Evolutionary conservation across 2,329 filamentous ascomycete species (phyloP).

Genomic region (Tolypocladium pustulatum): DNA sequence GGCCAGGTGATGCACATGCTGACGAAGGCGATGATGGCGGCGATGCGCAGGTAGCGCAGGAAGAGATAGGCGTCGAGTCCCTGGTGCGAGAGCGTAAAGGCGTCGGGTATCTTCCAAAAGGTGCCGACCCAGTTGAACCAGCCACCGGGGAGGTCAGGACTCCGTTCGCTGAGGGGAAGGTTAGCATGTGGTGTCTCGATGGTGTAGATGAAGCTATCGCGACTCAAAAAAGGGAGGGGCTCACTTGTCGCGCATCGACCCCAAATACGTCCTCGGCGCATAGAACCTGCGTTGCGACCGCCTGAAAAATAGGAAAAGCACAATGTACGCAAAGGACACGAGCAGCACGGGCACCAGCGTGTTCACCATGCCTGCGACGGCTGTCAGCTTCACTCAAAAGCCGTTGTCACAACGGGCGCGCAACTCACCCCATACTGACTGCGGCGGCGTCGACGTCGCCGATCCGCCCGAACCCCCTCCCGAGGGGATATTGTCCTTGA

Average conservation of each 20-base stretch:
- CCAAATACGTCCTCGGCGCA: constrained; percentile 40
- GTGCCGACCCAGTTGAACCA: constrained; percentile 51
- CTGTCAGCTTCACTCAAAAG: background rate
- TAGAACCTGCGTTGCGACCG: constrained; percentile 42
- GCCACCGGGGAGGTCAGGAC: constrained; percentile 43
- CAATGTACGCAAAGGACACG: constrained; percentile 36
- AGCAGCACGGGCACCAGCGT: constrained; percentile 44
- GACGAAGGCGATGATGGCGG: constrained; percentile 67
- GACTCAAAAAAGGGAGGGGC: constrained; percentile 8
- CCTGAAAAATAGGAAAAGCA: constrained; percentile 39
- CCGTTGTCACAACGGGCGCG: background rate
- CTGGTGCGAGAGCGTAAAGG: constrained; percentile 74
- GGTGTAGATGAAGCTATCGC: background rate
- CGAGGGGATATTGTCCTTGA: constrained; percentile 19
- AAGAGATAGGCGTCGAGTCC: constrained; percentile 85
- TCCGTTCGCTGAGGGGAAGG: constrained; percentile 35
- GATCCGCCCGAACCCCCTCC: constrained; percentile 11
- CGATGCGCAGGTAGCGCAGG: constrained; percentile 72
- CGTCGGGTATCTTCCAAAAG: constrained; percentile 58
- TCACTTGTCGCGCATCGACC: constrained; percentile 38
- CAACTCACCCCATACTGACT: constrained; percentile 24
- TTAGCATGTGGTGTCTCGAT: constrained; percentile 5
- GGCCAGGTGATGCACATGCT: constrained; percentile 79
- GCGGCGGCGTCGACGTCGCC: constrained; percentile 14
- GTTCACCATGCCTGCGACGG: constrained; percentile 27